Evolutionary conservation across 1,139 yeast genomes (phyloP).

Genomic region (Geotrichum aggregatum): DNA sequence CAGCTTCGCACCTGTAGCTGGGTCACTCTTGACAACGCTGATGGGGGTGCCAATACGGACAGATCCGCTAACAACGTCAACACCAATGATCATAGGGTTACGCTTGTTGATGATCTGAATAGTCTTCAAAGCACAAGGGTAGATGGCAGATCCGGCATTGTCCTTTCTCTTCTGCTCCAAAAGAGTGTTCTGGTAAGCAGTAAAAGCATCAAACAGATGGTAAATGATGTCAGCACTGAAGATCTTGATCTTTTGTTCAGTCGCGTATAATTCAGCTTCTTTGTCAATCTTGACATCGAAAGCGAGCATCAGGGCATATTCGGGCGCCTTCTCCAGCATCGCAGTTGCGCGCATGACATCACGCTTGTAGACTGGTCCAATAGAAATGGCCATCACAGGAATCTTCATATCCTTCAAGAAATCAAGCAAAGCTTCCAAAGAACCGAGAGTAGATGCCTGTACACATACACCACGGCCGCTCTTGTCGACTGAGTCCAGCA

Average conservation of each 20-base stretch:
- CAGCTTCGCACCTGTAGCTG: constrained; percentile 71
- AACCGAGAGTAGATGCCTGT: constrained; percentile 97
- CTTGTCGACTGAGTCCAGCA: constrained; percentile 89
- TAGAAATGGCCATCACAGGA: constrained; percentile 96
- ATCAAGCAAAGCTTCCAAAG: constrained; percentile 92
- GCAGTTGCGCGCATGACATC: constrained; percentile 97
- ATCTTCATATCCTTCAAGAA: constrained; percentile 97
- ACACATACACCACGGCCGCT: constrained; percentile 96
- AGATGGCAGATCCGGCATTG: constrained; percentile 81
- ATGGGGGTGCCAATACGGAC: constrained; percentile 92
- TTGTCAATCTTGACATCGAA: constrained; percentile 95
- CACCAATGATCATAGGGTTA: constrained; percentile 99
- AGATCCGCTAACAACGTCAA: constrained; percentile 89
- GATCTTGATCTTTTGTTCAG: constrained; percentile 83
- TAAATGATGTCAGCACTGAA: constrained; percentile 95
- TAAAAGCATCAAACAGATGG: constrained; percentile 91
- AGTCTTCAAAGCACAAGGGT: constrained; percentile 93
- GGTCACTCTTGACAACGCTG: constrained; percentile 87
- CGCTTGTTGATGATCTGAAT: constrained; percentile 96
- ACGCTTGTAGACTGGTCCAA: constrained; percentile 96
- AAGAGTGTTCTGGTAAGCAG: constrained; percentile 83
- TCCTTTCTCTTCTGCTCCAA: constrained; percentile 88
- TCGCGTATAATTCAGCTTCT: constrained; percentile 97
- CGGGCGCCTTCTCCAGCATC: constrained; percentile 95
- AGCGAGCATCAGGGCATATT: constrained; percentile 93